Evolutionary conservation across 768 basidiomycete genomes (phyloP).

Genomic region (Mycena capillaripes): DNA sequence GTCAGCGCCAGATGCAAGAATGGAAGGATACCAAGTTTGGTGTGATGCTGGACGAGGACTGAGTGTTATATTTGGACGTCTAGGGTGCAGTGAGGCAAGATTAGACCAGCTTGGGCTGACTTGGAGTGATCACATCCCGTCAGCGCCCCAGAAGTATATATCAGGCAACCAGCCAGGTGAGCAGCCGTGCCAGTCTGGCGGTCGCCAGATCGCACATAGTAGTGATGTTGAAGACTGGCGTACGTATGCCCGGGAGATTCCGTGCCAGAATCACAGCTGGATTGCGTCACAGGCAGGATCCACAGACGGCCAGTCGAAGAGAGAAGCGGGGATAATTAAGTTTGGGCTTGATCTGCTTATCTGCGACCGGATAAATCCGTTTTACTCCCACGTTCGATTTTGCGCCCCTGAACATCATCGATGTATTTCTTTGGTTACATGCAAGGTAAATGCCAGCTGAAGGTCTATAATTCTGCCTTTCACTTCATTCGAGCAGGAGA

Average conservation of each 20-base stretch:
- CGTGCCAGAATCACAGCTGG: too few relatives aligned
- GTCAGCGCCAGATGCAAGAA: background rate
- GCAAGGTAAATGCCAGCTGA: too few relatives aligned
- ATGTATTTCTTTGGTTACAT: background rate
- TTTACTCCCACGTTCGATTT: background rate
- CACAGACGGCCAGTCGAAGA: too few relatives aligned
- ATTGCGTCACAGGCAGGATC: background rate
- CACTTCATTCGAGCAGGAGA: too few relatives aligned
- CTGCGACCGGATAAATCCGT: background rate
- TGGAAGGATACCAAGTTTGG: background rate
- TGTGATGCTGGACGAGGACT: background rate
- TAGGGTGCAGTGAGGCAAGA: background rate
- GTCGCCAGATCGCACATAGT: too few relatives aligned
- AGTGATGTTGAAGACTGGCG: too few relatives aligned
- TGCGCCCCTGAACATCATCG: background rate
- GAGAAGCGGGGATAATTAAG: background rate
- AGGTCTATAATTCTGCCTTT: too few relatives aligned
- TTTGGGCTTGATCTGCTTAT: background rate
- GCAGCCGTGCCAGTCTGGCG: background rate
- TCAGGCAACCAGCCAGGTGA: slow-evolving; percentile 1
- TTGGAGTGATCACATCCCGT: background rate
- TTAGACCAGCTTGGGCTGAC: background rate
- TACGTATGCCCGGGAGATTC: too few relatives aligned
- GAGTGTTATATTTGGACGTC: slow-evolving; percentile 1
- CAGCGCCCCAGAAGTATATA: background rate